phyloP scores from a whole-genome alignment of 202 grass and related monocot genomes.

The Musa balbisiana region DNA sequence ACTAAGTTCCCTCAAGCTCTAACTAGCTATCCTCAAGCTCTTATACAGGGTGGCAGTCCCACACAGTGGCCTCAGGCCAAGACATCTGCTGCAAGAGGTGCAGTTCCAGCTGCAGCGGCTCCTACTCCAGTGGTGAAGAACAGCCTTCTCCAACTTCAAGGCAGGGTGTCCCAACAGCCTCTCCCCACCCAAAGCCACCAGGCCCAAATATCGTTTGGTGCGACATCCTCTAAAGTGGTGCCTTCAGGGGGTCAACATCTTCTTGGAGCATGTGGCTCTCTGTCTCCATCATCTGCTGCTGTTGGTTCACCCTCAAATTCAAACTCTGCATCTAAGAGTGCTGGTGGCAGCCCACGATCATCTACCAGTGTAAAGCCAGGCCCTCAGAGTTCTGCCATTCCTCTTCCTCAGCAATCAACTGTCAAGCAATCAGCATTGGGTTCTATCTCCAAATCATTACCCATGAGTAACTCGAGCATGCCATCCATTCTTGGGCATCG shows the following conservation, averaged over 20 bases:
- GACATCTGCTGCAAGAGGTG: conserved; percentile 36
- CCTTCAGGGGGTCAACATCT: conserved; percentile 41
- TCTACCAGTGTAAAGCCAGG: conserved; percentile 48
- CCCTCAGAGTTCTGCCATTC: conserved; percentile 24
- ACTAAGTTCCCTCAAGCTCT: conserved; percentile 41
- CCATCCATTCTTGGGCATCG: conserved; percentile 78
- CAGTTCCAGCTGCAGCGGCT: conserved; percentile 29
- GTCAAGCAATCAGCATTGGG: conserved; percentile 49
- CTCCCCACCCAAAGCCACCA: conserved; percentile 51
- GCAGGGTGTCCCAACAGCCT: conserved; percentile 42
- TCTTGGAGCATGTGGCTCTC: conserved; percentile 36
- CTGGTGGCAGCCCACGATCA: conserved; percentile 53
- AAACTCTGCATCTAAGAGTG: conserved; percentile 54
- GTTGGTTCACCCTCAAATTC: conserved; percentile 66
- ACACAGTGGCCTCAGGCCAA: conserved; percentile 64
- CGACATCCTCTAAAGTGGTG: conserved; percentile 50
- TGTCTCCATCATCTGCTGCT: conserved; percentile 54
- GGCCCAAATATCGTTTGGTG: conserved; percentile 54
- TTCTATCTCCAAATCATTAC: conserved; percentile 41
- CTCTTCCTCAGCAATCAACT: conserved; percentile 52
- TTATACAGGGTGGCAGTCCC: conserved; percentile 43
- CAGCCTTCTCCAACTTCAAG: conserved; percentile 38
- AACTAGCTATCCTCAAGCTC: conserved; percentile 39
- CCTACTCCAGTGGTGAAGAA: conserved; percentile 51
- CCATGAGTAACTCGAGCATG: conserved; percentile 39